phyloP scores from a whole-genome alignment of 441 rosid species.

The Sinapis alba region DNA sequence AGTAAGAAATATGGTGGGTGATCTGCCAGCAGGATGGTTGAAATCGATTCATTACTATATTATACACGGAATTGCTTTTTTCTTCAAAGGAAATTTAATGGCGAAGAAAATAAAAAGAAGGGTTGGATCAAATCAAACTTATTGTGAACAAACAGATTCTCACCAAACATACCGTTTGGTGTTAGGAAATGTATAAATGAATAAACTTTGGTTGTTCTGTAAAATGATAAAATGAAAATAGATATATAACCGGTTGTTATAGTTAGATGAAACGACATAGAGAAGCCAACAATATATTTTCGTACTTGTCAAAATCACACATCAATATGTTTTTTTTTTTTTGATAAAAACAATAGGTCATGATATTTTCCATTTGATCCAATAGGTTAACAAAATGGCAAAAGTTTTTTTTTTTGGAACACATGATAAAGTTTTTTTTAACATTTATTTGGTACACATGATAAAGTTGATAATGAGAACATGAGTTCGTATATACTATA shows the following conservation, averaged over 20 bases:
- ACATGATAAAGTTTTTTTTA: background rate
- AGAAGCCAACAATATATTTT: constrained; percentile 16
- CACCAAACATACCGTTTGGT: constrained; percentile 17
- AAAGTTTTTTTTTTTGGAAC: background rate
- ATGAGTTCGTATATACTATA: background rate
- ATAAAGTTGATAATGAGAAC: background rate
- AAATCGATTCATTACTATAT: constrained; percentile 16
- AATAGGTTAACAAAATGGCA: background rate
- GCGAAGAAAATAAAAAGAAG: background rate
- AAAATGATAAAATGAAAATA: background rate
- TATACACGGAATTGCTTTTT: background rate
- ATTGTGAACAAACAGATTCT: constrained; percentile 11
- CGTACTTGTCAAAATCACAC: constrained; percentile 21
- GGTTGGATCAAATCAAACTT: background rate
- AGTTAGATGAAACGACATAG: constrained; percentile 14
- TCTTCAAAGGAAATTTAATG: background rate
- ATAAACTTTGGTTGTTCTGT: background rate
- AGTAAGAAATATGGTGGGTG: constrained; percentile 32
- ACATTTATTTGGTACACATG: background rate
- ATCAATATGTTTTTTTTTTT: background rate
- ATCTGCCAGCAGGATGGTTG: constrained; percentile 29
- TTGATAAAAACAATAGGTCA: background rate
- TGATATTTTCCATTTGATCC: background rate
- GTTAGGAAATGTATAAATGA: background rate
- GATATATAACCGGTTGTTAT: background rate